phyloP scores from a whole-genome alignment of 148 eudicot genomes.

The Vaccinium macrocarpon region DNA sequence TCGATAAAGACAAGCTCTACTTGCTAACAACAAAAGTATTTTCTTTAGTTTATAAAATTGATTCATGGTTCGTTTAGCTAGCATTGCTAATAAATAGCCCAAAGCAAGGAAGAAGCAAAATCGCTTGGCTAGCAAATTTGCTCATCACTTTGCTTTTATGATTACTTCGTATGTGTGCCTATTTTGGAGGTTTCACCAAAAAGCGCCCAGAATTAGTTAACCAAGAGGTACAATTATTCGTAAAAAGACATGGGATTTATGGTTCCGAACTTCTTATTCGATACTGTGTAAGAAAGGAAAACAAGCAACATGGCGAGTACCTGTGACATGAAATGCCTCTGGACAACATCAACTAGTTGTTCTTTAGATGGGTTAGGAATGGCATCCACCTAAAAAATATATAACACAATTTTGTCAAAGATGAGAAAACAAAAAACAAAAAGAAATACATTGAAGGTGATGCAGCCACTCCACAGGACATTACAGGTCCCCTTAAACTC shows the following conservation, averaged over 20 bases:
- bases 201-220: background rate
- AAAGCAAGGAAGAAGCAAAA: background rate
- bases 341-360: constrained; percentile 64
- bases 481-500: constrained; percentile 21
- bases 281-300: background rate
- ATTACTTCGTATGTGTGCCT: background rate
- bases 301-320: constrained; percentile 25
- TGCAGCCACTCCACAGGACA: background rate
- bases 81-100: background rate
- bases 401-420: background rate
- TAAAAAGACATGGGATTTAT: background rate
- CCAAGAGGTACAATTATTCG: background rate
- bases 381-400: constrained; percentile 44
- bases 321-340: constrained; percentile 71
- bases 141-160: background rate
- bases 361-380: constrained; percentile 63
- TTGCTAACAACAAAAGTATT: background rate
- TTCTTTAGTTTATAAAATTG: background rate
- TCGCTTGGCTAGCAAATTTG: background rate
- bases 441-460: background rate
- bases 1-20: background rate
- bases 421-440: background rate
- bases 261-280: background rate
- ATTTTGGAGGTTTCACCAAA: background rate
- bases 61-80: background rate